phyloP scores from a whole-genome alignment of 2,329 filamentous ascomycete species.

The Mollisiaceae sp. region DNA sequence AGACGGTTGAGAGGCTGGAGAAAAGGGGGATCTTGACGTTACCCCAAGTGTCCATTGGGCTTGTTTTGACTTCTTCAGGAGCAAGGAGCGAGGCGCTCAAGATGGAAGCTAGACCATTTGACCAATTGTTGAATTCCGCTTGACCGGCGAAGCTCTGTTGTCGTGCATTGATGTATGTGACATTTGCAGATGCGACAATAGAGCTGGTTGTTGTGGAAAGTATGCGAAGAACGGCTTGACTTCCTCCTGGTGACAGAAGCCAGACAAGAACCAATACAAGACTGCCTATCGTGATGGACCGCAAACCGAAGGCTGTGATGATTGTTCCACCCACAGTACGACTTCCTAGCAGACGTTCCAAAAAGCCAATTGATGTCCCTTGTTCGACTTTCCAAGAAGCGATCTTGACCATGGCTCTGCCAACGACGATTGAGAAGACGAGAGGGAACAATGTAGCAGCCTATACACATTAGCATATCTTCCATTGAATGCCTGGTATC shows the following conservation, averaged over 20 bases:
- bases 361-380: conserved; percentile 25
- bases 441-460: conserved; percentile 31
- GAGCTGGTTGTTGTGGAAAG: conserved; percentile 15
- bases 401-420: conserved; percentile 27
- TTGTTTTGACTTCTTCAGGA: conserved; percentile 26
- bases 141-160: conserved; percentile 29
- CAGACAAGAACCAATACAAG: conserved; percentile 26
- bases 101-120: conserved; percentile 28
- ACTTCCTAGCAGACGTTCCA: conserved; percentile 31
- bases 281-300: conserved; percentile 18
- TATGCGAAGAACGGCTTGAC: conserved; percentile 28
- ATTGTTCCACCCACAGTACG: conserved; percentile 26
- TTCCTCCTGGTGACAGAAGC: conserved; percentile 29
- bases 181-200: background rate
- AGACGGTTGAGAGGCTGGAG: conserved; percentile 25
- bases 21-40: conserved; percentile 35
- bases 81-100: conserved; percentile 30
- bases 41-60: conserved; percentile 28
- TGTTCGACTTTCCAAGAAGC: conserved; percentile 28
- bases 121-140: conserved; percentile 27
- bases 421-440: conserved; percentile 32
- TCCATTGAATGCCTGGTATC: background rate
- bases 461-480: conserved; percentile 18
- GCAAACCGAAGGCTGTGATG: conserved; percentile 25
- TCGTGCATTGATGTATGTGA: conserved; percentile 27